Evolutionary conservation across 2,329 filamentous ascomycete genomes (phyloP).

Genomic region (Fusarium sterilihyphosum): DNA sequence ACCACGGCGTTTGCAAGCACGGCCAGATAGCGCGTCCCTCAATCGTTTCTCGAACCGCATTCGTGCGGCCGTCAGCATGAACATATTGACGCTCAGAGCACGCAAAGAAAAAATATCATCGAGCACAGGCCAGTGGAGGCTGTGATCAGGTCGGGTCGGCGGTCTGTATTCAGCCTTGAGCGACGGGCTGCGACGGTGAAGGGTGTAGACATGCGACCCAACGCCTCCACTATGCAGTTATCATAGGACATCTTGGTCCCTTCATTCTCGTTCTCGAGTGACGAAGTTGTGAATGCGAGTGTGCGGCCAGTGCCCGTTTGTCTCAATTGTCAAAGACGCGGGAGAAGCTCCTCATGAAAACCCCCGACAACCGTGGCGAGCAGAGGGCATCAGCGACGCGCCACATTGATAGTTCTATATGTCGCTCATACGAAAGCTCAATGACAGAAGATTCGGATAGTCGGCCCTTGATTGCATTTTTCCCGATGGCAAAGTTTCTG

Average conservation of each 20-base stretch:
- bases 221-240: not conserved
- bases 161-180: not conserved
- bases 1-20: not conserved
- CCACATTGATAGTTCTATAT: not conserved
- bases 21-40: not conserved
- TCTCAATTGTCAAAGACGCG: not conserved
- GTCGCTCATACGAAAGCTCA: too few species aligned
- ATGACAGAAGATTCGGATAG: not conserved
- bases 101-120: not conserved
- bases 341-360: not conserved
- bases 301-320: not conserved
- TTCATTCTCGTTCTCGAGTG: not conserved
- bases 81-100: not conserved
- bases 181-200: not conserved
- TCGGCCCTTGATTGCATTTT: not conserved
- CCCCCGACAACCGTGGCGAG: not conserved
- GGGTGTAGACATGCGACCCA: not conserved
- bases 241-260: not conserved
- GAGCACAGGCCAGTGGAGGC: not conserved
- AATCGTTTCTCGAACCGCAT: too few species aligned
- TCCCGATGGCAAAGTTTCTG: not conserved
- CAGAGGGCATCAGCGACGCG: not conserved
- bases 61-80: not conserved
- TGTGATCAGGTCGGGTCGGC: too few species aligned
- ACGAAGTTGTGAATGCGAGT: not conserved